phyloP scores from a whole-genome alignment of 192 early-diverging fungal species.

The Gryganskiella cystojenkinii region DNA sequence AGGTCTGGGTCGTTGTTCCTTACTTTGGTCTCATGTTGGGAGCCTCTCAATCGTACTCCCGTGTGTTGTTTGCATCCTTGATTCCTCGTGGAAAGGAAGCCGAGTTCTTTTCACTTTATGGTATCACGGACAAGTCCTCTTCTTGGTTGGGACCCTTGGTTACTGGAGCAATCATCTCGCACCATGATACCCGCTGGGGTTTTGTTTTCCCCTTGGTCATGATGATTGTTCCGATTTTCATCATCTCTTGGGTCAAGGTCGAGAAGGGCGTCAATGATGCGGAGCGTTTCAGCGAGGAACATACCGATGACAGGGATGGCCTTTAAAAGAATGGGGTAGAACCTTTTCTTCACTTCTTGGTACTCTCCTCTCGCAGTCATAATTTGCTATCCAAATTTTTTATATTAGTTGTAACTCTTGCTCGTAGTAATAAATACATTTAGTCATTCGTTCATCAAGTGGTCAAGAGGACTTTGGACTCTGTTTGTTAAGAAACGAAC shows the following conservation, averaged over 20 bases:
- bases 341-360: no score
- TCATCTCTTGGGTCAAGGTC: slow-evolving; percentile 66
- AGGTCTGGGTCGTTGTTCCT: slow-evolving; percentile 64
- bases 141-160: slow-evolving; percentile 81
- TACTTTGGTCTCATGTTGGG: slow-evolving; percentile 75
- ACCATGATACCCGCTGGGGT: slow-evolving; percentile 64
- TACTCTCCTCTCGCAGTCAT: no score
- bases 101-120: slow-evolving; percentile 80
- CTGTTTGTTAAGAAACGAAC: no score
- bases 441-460: no score
- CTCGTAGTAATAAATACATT: no score
- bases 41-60: slow-evolving; percentile 64
- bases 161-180: slow-evolving; percentile 69
- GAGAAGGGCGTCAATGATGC: slow-evolving; percentile 67
- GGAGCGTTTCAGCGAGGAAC: slow-evolving; percentile 41
- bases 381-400: no score
- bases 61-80: slow-evolving; percentile 72
- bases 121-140: slow-evolving; percentile 76
- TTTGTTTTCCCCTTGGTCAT: slow-evolving; percentile 66
- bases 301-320: slow-evolving; percentile 42
- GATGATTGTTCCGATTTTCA: slow-evolving; percentile 62
- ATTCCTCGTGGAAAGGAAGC: slow-evolving; percentile 72
- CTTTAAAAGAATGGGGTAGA: no score
- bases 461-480: no score
- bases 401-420: no score